These are phyloP conservation scores for Alloteropsis semialata DNA, from an alignment of 176 grass and related monocot species.

Conservation along the genomic window DNA sequence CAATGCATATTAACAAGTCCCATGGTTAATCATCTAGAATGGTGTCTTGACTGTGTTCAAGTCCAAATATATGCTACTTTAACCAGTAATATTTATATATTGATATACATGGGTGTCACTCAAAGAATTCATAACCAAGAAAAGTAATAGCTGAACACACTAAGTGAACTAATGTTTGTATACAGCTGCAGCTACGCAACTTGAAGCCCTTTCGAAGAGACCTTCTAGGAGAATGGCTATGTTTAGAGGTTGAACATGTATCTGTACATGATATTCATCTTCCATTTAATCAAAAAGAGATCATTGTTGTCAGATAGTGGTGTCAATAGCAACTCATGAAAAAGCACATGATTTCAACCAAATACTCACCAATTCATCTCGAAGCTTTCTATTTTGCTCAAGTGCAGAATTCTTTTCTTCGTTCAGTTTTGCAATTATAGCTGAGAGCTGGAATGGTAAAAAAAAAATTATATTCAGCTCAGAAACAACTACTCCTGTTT, in stretches of 20 bases:
- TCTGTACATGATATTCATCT: background rate
- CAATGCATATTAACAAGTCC: constrained; percentile 1
- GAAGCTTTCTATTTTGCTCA: constrained; percentile 54
- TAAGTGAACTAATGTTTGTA: background rate
- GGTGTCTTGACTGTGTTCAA: constrained; percentile 4
- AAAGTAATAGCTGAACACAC: background rate
- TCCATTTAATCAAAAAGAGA: background rate
- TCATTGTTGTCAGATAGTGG: background rate
- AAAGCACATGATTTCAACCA: background rate
- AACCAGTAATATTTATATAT: background rate
- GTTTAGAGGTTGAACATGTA: background rate
- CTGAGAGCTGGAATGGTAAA: constrained; percentile 27
- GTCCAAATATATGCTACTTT: background rate
- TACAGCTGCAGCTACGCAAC: constrained; percentile 1
- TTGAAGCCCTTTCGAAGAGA: constrained; percentile 9
- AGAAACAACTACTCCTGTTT: constrained; percentile 7
- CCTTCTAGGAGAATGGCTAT: background rate
- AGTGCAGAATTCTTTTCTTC: constrained; percentile 58
- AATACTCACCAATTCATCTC: constrained; percentile 50
- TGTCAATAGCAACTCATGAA: background rate
- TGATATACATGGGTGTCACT: constrained; percentile 6
- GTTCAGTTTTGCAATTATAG: constrained; percentile 39
- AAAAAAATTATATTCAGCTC: constrained; percentile 27
- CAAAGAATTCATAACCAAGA: constrained; percentile 1
- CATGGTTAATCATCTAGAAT: background rate